A percentile compares a stretch with the other conserved stretches of the same genome.
phyloP scores from a whole-genome alignment of 352 stramenopile species.

The Pythium myriotylum region DNA sequence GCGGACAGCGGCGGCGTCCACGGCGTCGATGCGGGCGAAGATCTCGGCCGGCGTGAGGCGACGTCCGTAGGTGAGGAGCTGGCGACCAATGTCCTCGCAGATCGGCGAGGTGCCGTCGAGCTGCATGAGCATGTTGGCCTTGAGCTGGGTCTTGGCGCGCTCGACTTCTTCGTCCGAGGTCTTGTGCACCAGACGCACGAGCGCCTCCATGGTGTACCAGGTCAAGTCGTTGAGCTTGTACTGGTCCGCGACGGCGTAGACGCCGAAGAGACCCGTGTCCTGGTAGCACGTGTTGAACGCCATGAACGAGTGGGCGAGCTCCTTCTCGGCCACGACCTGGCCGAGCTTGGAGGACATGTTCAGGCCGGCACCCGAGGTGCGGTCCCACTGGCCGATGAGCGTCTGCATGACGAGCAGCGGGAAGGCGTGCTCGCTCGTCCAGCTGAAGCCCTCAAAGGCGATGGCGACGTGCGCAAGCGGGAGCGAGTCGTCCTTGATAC shows the following conservation, averaged over 20 bases:
- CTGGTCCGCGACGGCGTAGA: constrained; percentile 96
- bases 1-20: constrained; percentile 95
- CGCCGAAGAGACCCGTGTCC: constrained; percentile 99
- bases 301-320: constrained; percentile 97
- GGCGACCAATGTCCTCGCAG: constrained; percentile 99
- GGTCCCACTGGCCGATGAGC: constrained; percentile 92
- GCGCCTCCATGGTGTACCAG: constrained; percentile 94
- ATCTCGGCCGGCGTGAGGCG: constrained; percentile 98
- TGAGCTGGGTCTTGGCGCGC: constrained; percentile 98
- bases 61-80: constrained; percentile 96
- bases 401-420: constrained; percentile 98
- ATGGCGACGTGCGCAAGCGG: constrained; percentile 95
- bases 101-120: constrained; percentile 98
- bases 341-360: constrained; percentile 97
- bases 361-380: constrained; percentile 90
- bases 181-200: constrained; percentile 96
- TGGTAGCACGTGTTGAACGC: constrained; percentile 99
- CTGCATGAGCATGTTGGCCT: constrained; percentile 99
- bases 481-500: constrained; percentile 89
- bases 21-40: constrained; percentile 98
- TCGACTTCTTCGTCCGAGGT: constrained; percentile 97
- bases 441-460: constrained; percentile 98
- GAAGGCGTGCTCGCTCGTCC: constrained; percentile 98
- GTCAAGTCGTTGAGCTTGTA: constrained; percentile 96
- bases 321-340: constrained; percentile 95